Evolutionary conservation across 305 asterid genomes (phyloP).

Genomic region (Fraxinus angustifolia): DNA sequence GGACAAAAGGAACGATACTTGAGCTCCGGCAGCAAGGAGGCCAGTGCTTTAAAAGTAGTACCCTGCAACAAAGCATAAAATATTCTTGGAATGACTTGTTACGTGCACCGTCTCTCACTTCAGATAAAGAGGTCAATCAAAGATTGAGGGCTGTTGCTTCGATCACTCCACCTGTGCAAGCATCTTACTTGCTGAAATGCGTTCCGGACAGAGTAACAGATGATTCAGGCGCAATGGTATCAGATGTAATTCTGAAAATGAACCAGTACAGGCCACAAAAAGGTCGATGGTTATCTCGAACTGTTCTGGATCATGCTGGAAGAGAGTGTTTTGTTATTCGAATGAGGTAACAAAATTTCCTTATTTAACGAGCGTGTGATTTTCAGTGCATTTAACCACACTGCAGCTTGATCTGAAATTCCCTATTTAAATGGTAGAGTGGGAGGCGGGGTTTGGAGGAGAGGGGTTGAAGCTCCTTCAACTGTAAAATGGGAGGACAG

Average conservation of each 20-base stretch:
- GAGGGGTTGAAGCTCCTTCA: constrained; percentile 80
- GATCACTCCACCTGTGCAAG: constrained; percentile 89
- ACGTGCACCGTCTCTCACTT: constrained; percentile 67
- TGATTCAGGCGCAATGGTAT: constrained; percentile 87
- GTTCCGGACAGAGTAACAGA: constrained; percentile 88
- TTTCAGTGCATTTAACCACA: background rate
- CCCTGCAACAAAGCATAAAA: constrained; percentile 32
- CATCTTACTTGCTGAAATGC: constrained; percentile 77
- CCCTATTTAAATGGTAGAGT: constrained; percentile 40
- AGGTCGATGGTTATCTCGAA: constrained; percentile 88
- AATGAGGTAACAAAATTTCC: constrained; percentile 50
- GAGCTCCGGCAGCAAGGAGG: constrained; percentile 65
- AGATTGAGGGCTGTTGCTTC: constrained; percentile 50
- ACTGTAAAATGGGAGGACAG: constrained; percentile 82
- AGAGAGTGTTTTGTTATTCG: constrained; percentile 82
- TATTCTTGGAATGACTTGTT: constrained; percentile 78
- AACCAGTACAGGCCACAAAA: constrained; percentile 77
- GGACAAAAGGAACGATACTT: constrained; percentile 65
- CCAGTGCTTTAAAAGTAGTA: constrained; percentile 56
- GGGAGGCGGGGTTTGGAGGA: constrained; percentile 84
- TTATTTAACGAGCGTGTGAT: background rate
- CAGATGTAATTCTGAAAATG: constrained; percentile 81
- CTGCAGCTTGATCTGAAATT: background rate
- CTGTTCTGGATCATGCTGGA: constrained; percentile 86
- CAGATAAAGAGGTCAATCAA: constrained; percentile 44